Percentiles rank a stretch among this genome's conserved stretches.
Conservation (phyloP, 1,284 basidiomycete species). For the Phlebopus sp. region DNA sequence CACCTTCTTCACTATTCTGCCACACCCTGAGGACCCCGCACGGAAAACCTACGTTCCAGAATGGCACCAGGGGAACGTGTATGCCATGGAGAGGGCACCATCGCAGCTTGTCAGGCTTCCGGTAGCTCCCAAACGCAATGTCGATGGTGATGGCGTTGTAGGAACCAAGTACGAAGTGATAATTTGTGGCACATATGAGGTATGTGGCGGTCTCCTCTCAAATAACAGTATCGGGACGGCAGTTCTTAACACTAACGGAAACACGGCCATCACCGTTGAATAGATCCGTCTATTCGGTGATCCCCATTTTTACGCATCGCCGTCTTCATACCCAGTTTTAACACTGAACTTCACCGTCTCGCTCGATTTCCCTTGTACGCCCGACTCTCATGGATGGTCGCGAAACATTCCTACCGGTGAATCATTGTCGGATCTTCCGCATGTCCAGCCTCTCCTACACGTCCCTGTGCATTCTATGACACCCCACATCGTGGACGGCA, state of each 20-base stretch:
- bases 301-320: constrained; percentile 42
- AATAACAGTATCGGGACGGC: neutral
- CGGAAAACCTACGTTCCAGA: constrained; percentile 36
- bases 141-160: constrained; percentile 37
- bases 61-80: constrained; percentile 78
- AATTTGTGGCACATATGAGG: constrained; percentile 31
- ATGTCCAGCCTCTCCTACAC: constrained; percentile 31
- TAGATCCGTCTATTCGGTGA: constrained; percentile 81
- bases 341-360: constrained; percentile 46
- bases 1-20: constrained; percentile 66
- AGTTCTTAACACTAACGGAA: too few relatives aligned
- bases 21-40: constrained; percentile 28
- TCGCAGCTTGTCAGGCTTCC: constrained; percentile 52
- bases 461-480: constrained; percentile 52
- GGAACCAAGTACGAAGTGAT: constrained; percentile 61
- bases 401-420: neutral
- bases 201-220: constrained; percentile 4
- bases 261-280: neutral
- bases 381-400: constrained; percentile 19
- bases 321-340: constrained; percentile 44
- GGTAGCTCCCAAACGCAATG: constrained; percentile 35
- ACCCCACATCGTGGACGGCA: constrained; percentile 66
- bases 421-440: too few relatives aligned
- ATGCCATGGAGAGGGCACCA: constrained; percentile 51
- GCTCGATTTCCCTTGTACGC: constrained; percentile 34